Base-by-base conservation (phyloP, 441 rosid species). In the Omphalea diandra region DNA sequence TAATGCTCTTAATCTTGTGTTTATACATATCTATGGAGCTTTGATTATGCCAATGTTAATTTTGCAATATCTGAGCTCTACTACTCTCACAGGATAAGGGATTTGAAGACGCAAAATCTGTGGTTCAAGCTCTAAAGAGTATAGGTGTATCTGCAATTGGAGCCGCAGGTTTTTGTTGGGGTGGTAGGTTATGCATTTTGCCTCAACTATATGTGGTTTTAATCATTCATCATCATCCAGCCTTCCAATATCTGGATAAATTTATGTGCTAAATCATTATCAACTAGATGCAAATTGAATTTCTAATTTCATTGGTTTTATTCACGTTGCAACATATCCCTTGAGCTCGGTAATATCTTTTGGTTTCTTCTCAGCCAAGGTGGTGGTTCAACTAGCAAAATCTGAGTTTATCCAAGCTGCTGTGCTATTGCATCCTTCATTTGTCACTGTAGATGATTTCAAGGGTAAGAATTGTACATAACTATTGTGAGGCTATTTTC, bases 371-470 rank as follows among this genome's bases (percentile, higher is more conserved):
- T 64, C 84, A 90, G 93, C 93, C 67, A 94, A 90, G 80, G 86
- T 87, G 63, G 95, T 90, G 11, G 95, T 83, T 63, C 87, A 79
- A 70, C 71, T 92, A 43, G 84, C 83, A 9, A 90, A 83, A 85
- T 35, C 57, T 38, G 85, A 73, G 11, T 77, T 81, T 73, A 78
- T 88, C 67, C 83, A 82, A 70, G 94, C 93, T 44, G 84, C 81
- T 65, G 89, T 86, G 46, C 72, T 92, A 66, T 84, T 82, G 67
- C 97, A 92, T 77, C 94, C 96, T 76, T 75, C 90, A 58, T 76
- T 85, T 59, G 91, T 92, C 69, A 70, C 85, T 10, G 73, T 85
- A 17, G 93, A 87, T 18, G 96, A 90, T 71, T 75, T 90, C 46
- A 86, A 87, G 64, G 88, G 97, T 89, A 87, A 55, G 78, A 57